These are phyloP conservation scores for Fremontodendron californicum DNA, from an alignment of 345 rosid species.

Conservation along the genomic window DNA sequence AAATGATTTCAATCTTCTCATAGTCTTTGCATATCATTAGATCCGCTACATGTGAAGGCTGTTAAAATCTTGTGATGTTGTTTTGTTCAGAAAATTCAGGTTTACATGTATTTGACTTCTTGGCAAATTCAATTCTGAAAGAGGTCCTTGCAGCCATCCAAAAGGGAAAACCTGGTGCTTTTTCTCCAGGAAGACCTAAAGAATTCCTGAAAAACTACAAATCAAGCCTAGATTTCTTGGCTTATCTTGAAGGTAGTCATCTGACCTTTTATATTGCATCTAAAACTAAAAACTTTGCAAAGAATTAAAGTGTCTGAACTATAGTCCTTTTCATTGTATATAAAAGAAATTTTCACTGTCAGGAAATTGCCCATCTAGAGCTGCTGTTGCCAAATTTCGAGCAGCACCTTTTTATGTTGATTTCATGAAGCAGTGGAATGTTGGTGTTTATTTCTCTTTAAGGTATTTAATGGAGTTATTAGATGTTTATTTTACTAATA, in stretches of 20 bases:
- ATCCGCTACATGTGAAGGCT: background rate
- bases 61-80: background rate
- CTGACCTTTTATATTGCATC: slow-evolving; percentile 12
- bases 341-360: slow-evolving; percentile 24
- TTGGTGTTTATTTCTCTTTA: slow-evolving; percentile 90
- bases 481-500: background rate
- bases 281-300: slow-evolving; percentile 2
- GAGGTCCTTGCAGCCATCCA: slow-evolving; percentile 84
- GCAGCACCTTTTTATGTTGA: slow-evolving; percentile 64
- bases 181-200: slow-evolving; percentile 96
- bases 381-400: slow-evolving; percentile 86
- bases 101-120: slow-evolving; percentile 89
- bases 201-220: slow-evolving; percentile 90
- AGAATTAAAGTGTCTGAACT: slow-evolving; percentile 12
- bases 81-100: slow-evolving; percentile 77
- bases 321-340: background rate
- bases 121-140: slow-evolving; percentile 92
- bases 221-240: slow-evolving; percentile 81
- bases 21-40: background rate
- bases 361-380: slow-evolving; percentile 95
- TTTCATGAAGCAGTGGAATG: slow-evolving; percentile 95
- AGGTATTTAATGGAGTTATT: slow-evolving; percentile 46
- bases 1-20: background rate
- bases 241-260: slow-evolving; percentile 86
- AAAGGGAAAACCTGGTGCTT: slow-evolving; percentile 93